A percentile compares a stretch with the other conserved stretches of the same genome.
Conservation (phyloP, 2,329 filamentous ascomycete genomes). For the Fulvia fulva region DNA sequence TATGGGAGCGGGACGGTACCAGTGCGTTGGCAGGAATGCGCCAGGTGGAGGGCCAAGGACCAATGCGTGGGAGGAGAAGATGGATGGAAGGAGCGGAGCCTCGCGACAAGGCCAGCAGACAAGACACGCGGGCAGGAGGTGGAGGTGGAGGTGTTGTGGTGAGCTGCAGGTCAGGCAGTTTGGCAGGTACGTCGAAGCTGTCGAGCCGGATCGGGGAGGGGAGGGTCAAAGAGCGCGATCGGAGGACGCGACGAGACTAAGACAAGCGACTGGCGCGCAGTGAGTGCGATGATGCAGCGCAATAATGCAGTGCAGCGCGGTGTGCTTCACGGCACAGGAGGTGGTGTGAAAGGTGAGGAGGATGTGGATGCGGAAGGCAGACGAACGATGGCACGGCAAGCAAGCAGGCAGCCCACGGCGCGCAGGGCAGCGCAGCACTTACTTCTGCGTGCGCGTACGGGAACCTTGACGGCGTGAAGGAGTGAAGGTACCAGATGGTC, state of each 20-base stretch:
- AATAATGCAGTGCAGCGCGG: not conserved
- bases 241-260: not conserved
- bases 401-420: too few relatives aligned
- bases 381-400: not conserved
- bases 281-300: not conserved
- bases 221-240: not conserved
- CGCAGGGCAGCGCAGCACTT: not conserved
- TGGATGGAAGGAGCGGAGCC: not conserved
- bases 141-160: not conserved
- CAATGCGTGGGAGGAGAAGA: not conserved
- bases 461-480: not conserved
- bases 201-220: not conserved
- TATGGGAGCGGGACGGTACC: not conserved
- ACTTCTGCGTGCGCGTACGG: not conserved
- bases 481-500: not conserved
- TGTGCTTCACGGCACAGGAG: not conserved
- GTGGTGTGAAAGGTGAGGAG: not conserved
- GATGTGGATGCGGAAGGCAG: not conserved
- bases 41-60: not conserved
- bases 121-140: not conserved
- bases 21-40: conserved; percentile 5
- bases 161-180: not conserved
- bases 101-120: not conserved
- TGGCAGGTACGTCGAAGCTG: not conserved
- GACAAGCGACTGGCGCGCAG: not conserved